phyloP scores from a whole-genome alignment of 2,329 filamentous ascomycete species.

The Orbilia brochopaga region DNA sequence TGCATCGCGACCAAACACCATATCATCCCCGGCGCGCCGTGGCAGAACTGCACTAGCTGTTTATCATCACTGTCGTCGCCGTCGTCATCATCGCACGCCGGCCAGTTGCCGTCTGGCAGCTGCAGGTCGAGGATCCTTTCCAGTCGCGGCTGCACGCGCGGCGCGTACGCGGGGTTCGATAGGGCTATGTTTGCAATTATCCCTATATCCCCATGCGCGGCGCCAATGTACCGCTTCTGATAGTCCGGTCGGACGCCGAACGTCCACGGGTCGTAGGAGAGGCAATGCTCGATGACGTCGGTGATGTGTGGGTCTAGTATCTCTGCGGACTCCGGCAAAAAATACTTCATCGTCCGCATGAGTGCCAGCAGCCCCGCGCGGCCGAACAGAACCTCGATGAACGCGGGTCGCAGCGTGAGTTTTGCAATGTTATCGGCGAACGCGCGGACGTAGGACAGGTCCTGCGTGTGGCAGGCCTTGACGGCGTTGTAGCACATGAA shows the following conservation, averaged over 20 bases:
- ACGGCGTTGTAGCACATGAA: conserved; percentile 62
- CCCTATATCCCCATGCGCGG: conserved; percentile 57
- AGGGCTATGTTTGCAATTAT: conserved; percentile 54
- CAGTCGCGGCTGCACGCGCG: conserved; percentile 64
- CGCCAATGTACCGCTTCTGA: conserved; percentile 68
- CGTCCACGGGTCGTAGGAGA: conserved; percentile 57
- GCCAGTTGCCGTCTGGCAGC: conserved; percentile 69
- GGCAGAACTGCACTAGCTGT: conserved; percentile 69
- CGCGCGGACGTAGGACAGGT: conserved; percentile 57
- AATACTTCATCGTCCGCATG: conserved; percentile 68
- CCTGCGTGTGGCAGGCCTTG: conserved; percentile 59
- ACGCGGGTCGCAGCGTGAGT: conserved; percentile 29
- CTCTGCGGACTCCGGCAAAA: conserved; percentile 62
- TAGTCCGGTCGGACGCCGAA: conserved; percentile 59
- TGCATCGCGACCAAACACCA: conserved; percentile 66
- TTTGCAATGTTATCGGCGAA: conserved; percentile 59
- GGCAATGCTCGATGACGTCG: conserved; percentile 67
- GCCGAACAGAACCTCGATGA: conserved; percentile 71
- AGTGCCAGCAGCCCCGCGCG: conserved; percentile 72
- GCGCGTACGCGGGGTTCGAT: conserved; percentile 65
- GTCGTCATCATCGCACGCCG: conserved; percentile 63
- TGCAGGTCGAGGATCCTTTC: conserved; percentile 67
- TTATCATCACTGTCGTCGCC: conserved; percentile 61
- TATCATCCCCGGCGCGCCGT: conserved; percentile 70
- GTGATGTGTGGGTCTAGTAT: conserved; percentile 65